Percentiles rank a stretch among this genome's conserved stretches.
These are phyloP conservation scores for Diutina rugosa DNA, from an alignment of 1,139 yeast species.

Conservation along the genomic window DNA sequence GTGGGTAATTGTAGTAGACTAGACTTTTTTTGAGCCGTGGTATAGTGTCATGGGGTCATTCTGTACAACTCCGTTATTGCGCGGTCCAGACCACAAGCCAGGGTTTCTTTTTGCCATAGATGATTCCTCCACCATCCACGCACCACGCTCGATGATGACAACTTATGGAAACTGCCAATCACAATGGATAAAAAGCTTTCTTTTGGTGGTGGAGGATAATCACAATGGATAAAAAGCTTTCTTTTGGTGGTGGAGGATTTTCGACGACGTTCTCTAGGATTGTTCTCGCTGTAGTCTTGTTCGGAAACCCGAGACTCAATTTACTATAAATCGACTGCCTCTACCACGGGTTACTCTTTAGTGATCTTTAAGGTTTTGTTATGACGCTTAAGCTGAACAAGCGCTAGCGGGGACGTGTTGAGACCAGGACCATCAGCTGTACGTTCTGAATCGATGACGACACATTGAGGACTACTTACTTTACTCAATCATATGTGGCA, in stretches of 20 bases:
- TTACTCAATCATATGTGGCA: not conserved
- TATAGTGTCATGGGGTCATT: too few species aligned
- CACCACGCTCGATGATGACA: not conserved
- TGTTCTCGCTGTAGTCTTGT: too few species aligned
- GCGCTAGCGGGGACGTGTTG: not conserved
- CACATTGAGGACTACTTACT: not conserved
- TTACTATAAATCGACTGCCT: not conserved
- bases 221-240: too few species aligned
- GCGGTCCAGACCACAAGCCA: not conserved
- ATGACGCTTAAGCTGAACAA: not conserved
- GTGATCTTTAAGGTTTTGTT: not conserved
- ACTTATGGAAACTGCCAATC: not conserved
- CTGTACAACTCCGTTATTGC: too few species aligned
- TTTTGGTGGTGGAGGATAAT: not conserved
- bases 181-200: not conserved
- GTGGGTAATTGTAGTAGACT: too few species aligned
- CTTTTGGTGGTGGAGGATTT: not conserved
- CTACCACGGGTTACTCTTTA: not conserved
- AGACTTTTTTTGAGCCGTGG: too few species aligned
- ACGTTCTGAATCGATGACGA: not conserved
- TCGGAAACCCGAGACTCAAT: not conserved
- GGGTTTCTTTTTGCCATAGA: not conserved
- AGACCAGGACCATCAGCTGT: not conserved
- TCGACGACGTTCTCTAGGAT: not conserved
- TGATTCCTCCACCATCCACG: not conserved